Evolutionary conservation across 2,329 filamentous ascomycete species (phyloP).

Genomic region (Microsporum canis): DNA sequence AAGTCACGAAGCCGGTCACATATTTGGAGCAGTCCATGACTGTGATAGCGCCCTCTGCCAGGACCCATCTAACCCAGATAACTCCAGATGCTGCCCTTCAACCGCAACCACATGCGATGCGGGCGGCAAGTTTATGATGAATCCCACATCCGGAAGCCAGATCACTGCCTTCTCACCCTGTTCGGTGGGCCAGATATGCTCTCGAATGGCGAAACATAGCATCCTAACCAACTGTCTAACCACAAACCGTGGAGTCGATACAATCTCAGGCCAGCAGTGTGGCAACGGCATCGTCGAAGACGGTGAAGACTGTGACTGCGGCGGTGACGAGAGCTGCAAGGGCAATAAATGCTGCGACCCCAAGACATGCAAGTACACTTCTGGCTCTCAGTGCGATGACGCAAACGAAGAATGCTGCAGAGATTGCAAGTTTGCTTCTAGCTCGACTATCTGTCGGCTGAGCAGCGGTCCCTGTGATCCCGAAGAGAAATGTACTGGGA

Average conservation of each 20-base stretch:
- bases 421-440: conserved; percentile 36
- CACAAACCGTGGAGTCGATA: conserved; percentile 73
- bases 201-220: conserved; percentile 63
- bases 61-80: conserved; percentile 47
- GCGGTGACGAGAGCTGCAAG: conserved; percentile 59
- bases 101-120: conserved; percentile 60
- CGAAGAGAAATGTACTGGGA: conserved; percentile 69
- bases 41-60: conserved; percentile 60
- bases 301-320: conserved; percentile 94
- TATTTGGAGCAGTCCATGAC: conserved; percentile 90
- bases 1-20: conserved; percentile 76
- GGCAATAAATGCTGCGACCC: conserved; percentile 74
- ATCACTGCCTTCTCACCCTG: conserved; percentile 79
- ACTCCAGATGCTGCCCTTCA: conserved; percentile 71
- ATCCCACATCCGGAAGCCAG: conserved; percentile 65
- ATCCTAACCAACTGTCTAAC: conserved; percentile 67
- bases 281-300: conserved; percentile 94
- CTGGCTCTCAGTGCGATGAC: conserved; percentile 60
- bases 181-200: conserved; percentile 87
- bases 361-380: conserved; percentile 72
- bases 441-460: conserved; percentile 64
- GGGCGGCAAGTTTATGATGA: conserved; percentile 79
- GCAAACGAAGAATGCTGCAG: conserved; percentile 39
- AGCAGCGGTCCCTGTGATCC: conserved; percentile 77
- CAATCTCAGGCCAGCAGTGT: conserved; percentile 72